Base-by-base conservation (phyloP, 1,284 basidiomycete species). In the Puccinia triticina region DNA sequence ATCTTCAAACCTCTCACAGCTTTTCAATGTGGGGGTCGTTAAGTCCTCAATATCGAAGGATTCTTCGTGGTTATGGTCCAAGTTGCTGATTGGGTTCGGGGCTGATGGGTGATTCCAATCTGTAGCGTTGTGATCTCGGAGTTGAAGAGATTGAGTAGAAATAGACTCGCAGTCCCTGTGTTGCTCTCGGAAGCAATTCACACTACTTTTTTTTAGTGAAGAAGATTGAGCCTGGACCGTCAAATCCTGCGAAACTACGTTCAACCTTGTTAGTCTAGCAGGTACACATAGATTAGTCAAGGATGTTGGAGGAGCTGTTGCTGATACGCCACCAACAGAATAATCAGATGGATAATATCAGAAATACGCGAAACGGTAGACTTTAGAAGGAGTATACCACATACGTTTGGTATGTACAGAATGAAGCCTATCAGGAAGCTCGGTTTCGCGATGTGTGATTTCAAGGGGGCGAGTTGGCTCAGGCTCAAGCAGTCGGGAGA, bases 11-110 rank as follows among this genome's bases (percentile, higher is more conserved):
- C 32, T 74, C 53, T 74, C 72, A 16, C 50, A 74, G 34, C 53
- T 74, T 57, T 74, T 55, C 26, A 74, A 74, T 18, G 72, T 74
- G 14, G 72, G 72, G 11, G 72, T 74, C 5, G 72, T 57, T 37
- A 74, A n/a, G 50, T 74, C 72, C 29, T 74, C 50, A 55, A 57
- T 37, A 26, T 74, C 72, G 14, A 40, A 55, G 12, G 53, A 8
- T 26, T 74, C 48, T 55, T 74, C 5, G 8, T 74, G 12, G 12
- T 40, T 29, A 23, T 23, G 2, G 21, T 53, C 29, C 21, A 67
- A 4, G 32, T n/a, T 14, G 32, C 37, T 40, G 50, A 57, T 53
- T 10, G 50, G n/a, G 23, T 21, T 34, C 23, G 53, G 12, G 11
- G 2, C 10, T 34, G 34, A 16, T 21, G 34, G 23, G 32, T 53